Conservation (phyloP, 495 filamentous ascomycete genomes). For the Aspergillus cristatus region DNA sequence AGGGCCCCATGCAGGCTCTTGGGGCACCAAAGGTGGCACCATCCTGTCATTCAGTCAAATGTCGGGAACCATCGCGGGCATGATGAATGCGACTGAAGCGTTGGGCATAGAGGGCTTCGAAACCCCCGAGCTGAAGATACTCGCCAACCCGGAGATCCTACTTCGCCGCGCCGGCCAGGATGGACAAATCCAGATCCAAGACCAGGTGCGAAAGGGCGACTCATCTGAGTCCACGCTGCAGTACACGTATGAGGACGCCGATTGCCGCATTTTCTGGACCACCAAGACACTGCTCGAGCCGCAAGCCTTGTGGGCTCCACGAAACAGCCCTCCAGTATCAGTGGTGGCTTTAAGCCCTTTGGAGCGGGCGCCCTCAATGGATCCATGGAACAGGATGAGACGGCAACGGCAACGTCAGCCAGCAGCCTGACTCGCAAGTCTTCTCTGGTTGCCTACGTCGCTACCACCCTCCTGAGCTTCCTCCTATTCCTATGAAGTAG, state of each 20-base stretch:
- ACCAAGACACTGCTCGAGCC: slow-evolving; percentile 9
- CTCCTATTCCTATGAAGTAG: too few species aligned
- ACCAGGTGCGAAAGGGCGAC: slow-evolving; percentile 7
- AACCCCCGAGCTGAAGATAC: background rate
- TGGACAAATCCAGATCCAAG: slow-evolving; percentile 6
- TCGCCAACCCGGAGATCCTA: slow-evolving; percentile 1
- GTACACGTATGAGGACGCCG: slow-evolving; percentile 23
- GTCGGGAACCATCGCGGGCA: background rate
- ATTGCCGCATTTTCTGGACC: slow-evolving; percentile 22
- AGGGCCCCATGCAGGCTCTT: slow-evolving; percentile 35
- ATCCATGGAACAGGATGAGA: background rate
- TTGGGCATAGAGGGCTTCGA: slow-evolving; percentile 1
- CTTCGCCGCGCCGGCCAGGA: slow-evolving; percentile 3
- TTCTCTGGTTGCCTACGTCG: too few species aligned
- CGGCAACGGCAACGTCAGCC: too few species aligned
- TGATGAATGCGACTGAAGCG: background rate
- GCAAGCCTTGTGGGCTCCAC: slow-evolving; percentile 7
- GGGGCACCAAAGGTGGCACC: slow-evolving; percentile 26
- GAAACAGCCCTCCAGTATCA: slow-evolving; percentile 2
- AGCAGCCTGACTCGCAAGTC: too few species aligned
- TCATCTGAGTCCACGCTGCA: slow-evolving; percentile 10
- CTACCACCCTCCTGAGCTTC: too few species aligned
- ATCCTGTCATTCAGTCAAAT: slow-evolving; percentile 1
- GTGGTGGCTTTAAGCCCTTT: slow-evolving; percentile 5
- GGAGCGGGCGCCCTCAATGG: slow-evolving; percentile 1